Conservation (phyloP, 2,329 filamentous ascomycete species). For the Stagonosporopsis rhizophila region DNA sequence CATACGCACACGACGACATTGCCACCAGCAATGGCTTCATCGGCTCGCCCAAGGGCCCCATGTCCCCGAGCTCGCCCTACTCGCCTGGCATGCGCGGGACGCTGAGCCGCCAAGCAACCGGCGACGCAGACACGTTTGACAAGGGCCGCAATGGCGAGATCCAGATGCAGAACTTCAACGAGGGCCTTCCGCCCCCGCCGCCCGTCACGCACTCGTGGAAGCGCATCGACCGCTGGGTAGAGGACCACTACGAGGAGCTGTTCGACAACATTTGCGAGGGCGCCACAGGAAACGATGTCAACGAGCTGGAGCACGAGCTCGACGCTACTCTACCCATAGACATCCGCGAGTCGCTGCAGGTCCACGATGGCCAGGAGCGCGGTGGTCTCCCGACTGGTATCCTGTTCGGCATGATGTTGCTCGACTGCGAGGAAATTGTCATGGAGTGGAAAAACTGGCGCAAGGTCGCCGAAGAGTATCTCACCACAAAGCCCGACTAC, state of each 20-base stretch:
- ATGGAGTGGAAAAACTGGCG: conserved; percentile 99
- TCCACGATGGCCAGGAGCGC: conserved; percentile 97
- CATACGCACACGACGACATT: conserved; percentile 77
- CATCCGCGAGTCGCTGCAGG: conserved; percentile 85
- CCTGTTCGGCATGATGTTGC: conserved; percentile 90
- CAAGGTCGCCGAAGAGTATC: conserved; percentile 87
- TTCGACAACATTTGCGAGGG: conserved; percentile 93
- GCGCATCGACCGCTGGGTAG: conserved; percentile 91
- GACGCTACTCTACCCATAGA: conserved; percentile 94
- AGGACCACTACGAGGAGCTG: conserved; percentile 93
- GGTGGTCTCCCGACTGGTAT: conserved; percentile 90
- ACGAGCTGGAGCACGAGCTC: conserved; percentile 93
- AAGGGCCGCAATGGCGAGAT: conserved; percentile 81
- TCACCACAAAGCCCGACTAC: conserved; percentile 65
- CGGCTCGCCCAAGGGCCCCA: conserved; percentile 62
- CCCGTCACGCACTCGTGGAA: conserved; percentile 90
- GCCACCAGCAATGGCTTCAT: conserved; percentile 65
- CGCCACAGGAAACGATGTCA: conserved; percentile 91
- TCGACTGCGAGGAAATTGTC: conserved; percentile 97
- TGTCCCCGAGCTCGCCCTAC: conserved; percentile 75
- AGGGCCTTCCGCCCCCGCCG: conserved; percentile 87
- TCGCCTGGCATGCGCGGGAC: conserved; percentile 89
- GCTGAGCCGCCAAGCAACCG: conserved; percentile 69
- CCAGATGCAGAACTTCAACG: conserved; percentile 93
- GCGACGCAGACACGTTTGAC: conserved; percentile 60